These are phyloP conservation scores for Stemphylium lycopersici DNA, from an alignment of 2,329 filamentous ascomycete species.

Conservation along the genomic window DNA sequence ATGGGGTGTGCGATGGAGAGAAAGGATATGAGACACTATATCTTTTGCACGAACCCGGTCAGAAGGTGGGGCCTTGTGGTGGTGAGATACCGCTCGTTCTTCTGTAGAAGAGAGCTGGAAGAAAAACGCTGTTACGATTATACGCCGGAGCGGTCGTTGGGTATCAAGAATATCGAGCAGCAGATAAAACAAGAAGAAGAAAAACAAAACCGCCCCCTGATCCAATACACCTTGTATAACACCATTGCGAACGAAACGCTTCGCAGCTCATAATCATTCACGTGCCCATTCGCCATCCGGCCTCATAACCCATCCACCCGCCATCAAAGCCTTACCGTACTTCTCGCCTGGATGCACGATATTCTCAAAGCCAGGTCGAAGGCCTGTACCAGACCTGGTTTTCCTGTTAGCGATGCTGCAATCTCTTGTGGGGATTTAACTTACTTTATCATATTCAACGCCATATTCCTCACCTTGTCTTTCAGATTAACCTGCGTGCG, in stretches of 20 bases:
- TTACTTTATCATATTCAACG: conserved; percentile 49
- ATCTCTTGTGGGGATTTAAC: conserved; percentile 1
- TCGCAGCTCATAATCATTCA: background rate
- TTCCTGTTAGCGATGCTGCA: conserved; percentile 9
- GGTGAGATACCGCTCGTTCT: background rate
- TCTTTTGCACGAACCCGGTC: background rate
- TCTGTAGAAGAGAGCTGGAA: background rate
- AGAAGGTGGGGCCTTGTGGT: background rate
- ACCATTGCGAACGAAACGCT: no score
- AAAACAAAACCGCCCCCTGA: background rate
- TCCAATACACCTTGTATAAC: background rate
- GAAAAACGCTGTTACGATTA: conserved; percentile 5
- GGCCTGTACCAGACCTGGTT: conserved; percentile 36
- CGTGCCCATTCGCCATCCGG: conserved; percentile 6
- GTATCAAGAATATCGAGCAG: conserved; percentile 24
- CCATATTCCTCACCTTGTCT: conserved; percentile 53
- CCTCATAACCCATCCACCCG: conserved; percentile 5
- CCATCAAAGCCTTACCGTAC: conserved; percentile 25
- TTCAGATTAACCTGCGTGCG: conserved; percentile 61
- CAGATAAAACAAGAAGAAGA: background rate
- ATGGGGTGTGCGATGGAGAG: conserved; percentile 65
- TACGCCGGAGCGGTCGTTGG: conserved; percentile 12
- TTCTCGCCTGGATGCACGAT: conserved; percentile 24
- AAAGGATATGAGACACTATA: conserved; percentile 35
- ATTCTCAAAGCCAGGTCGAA: conserved; percentile 37